phyloP scores from a whole-genome alignment of 2,329 filamentous ascomycete species.

The Trichocomaceae sp. region DNA sequence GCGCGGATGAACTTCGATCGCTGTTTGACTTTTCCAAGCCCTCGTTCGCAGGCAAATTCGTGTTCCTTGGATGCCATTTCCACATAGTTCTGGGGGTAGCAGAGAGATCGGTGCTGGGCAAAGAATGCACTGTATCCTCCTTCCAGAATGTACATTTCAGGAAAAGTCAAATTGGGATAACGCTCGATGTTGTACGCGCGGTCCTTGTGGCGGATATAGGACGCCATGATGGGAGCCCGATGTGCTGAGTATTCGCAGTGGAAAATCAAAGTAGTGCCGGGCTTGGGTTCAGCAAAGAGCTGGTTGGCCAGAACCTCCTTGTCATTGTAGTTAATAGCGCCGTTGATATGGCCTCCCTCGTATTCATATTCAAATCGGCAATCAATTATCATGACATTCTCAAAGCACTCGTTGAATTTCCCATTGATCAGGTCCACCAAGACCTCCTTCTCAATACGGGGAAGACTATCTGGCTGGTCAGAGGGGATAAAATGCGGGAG shows the following conservation, averaged over 20 bases:
- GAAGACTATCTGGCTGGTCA: constrained; percentile 76
- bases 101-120: constrained; percentile 66
- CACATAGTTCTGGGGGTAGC: constrained; percentile 91
- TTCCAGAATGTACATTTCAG: constrained; percentile 93
- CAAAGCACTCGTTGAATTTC: constrained; percentile 67
- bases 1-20: constrained; percentile 78
- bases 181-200: constrained; percentile 75
- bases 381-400: constrained; percentile 82
- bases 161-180: constrained; percentile 87
- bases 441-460: constrained; percentile 75
- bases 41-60: constrained; percentile 85
- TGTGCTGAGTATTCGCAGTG: constrained; percentile 99
- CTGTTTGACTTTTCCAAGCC: constrained; percentile 87
- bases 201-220: constrained; percentile 83
- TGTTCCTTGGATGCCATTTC: constrained; percentile 94
- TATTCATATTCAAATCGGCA: constrained; percentile 99
- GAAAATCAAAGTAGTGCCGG: constrained; percentile 77
- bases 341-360: constrained; percentile 88
- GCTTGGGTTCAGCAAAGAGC: constrained; percentile 65
- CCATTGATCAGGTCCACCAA: constrained; percentile 84
- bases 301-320: constrained; percentile 77
- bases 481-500: constrained; percentile 80
- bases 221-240: constrained; percentile 91
- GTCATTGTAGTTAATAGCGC: constrained; percentile 93
- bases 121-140: constrained; percentile 96